Conservation (phyloP, 208 protist genomes). For the Crithidia fasciculata region DNA sequence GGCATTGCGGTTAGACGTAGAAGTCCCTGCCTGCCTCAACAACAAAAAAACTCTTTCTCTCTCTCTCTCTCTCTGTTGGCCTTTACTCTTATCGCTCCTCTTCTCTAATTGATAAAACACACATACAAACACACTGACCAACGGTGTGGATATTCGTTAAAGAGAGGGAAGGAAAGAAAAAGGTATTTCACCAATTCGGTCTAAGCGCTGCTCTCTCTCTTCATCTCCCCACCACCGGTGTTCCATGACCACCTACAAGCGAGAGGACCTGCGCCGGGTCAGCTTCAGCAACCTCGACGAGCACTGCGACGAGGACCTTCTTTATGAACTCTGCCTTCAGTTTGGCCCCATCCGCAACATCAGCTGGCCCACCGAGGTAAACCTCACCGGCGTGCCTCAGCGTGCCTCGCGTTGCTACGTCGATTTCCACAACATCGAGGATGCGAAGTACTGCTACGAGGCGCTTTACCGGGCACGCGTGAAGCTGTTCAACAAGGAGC, state of each 20-base stretch:
- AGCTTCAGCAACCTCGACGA: slow-evolving; percentile 78
- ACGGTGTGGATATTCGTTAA: too few relatives aligned
- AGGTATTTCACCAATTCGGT: neutral
- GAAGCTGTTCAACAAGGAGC: slow-evolving; percentile 76
- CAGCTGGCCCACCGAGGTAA: slow-evolving; percentile 58
- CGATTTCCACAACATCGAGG: slow-evolving; percentile 74
- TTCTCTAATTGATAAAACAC: too few relatives aligned
- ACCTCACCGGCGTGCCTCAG: slow-evolving; percentile 52
- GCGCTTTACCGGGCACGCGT: slow-evolving; percentile 61
- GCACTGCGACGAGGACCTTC: slow-evolving; percentile 76
- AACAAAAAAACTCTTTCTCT: neutral
- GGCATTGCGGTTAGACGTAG: too few relatives aligned
- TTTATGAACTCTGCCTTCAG: slow-evolving; percentile 85
- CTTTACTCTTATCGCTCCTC: neutral
- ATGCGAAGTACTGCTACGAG: slow-evolving; percentile 91
- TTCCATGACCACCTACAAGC: slow-evolving; percentile 73
- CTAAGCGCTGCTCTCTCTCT: too few relatives aligned
- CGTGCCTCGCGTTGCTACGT: slow-evolving; percentile 80
- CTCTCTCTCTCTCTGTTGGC: neutral
- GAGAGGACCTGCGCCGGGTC: slow-evolving; percentile 80
- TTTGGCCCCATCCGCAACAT: slow-evolving; percentile 83
- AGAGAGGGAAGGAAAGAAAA: neutral
- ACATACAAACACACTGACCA: too few relatives aligned
- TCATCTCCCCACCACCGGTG: too few relatives aligned
- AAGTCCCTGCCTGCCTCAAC: neutral